Percentiles rank a stretch among this genome's conserved stretches.
Evolutionary conservation across 2,329 filamentous ascomycete genomes (phyloP).

Genomic region (Pseudocercospora ulei): DNA sequence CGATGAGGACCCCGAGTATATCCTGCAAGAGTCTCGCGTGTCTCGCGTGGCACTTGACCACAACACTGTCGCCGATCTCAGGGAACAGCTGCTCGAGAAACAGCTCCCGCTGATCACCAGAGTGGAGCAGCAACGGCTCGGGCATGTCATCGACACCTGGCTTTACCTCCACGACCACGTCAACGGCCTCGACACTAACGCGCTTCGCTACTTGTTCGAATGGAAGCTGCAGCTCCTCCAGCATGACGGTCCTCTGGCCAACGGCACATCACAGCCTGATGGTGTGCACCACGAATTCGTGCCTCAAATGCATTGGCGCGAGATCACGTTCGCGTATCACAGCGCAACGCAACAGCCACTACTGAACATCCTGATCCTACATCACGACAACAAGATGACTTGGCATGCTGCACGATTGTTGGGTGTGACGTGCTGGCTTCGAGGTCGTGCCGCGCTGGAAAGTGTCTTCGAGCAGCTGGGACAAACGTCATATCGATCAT

Average conservation of each 20-base stretch:
- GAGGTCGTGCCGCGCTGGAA: constrained; percentile 65
- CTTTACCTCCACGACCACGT: constrained; percentile 26
- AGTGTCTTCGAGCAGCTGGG: constrained; percentile 82
- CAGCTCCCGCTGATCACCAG: constrained; percentile 37
- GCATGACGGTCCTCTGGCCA: constrained; percentile 3
- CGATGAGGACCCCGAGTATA: constrained; percentile 29
- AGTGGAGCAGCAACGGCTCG: constrained; percentile 25
- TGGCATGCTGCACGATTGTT: constrained; percentile 81
- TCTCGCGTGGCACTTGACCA: constrained; percentile 33
- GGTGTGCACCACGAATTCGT: constrained; percentile 15
- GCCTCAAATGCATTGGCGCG: constrained; percentile 52
- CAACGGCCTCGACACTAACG: constrained; percentile 25
- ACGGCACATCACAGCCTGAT: constrained; percentile 27
- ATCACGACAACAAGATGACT: constrained; percentile 67
- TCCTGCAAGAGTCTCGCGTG: constrained; percentile 1
- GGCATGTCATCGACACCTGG: constrained; percentile 25
- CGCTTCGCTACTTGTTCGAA: constrained; percentile 30
- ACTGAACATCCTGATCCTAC: constrained; percentile 56
- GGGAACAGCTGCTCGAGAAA: constrained; percentile 40
- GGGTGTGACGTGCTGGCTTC: constrained; percentile 91
- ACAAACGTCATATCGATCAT: constrained; percentile 83
- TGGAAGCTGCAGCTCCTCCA: constrained; percentile 28
- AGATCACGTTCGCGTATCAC: constrained; percentile 70
- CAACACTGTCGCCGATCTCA: constrained; percentile 24
- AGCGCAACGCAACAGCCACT: constrained; percentile 73